phyloP scores from a whole-genome alignment of 371 early-diverging fungal species.

The Mucor plumbeus region DNA sequence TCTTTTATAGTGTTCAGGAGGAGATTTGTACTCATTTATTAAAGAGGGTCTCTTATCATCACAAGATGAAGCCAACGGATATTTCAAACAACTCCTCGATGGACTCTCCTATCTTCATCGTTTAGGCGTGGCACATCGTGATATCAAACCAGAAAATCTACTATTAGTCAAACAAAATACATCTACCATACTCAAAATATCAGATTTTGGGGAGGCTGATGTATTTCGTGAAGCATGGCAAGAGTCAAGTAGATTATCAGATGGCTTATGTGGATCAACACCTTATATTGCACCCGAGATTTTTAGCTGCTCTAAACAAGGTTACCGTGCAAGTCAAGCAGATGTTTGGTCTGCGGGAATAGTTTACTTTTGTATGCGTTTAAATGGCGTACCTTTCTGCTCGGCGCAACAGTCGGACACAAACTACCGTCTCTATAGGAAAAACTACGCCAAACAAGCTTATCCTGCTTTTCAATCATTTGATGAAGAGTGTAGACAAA shows the following conservation, averaged over 20 bases:
- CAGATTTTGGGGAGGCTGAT: constrained; percentile 97
- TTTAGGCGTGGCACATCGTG: constrained; percentile 88
- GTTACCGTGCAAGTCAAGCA: constrained; percentile 77
- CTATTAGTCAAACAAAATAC: constrained; percentile 85
- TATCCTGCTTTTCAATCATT: constrained; percentile 61
- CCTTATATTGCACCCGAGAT: constrained; percentile 95
- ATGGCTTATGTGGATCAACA: constrained; percentile 84
- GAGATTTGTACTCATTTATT: constrained; percentile 63
- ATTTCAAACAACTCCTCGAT: constrained; percentile 88
- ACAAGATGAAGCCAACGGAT: constrained; percentile 52
- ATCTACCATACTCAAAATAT: constrained; percentile 84
- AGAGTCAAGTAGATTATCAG: constrained; percentile 60
- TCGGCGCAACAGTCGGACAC: constrained; percentile 58
- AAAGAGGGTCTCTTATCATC: constrained; percentile 38
- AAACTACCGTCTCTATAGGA: constrained; percentile 69
- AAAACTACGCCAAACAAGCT: constrained; percentile 14
- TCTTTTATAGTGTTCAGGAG: constrained; percentile 58
- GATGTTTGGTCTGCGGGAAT: constrained; percentile 90
- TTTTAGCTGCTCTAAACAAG: constrained; percentile 44
- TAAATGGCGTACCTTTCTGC: constrained; percentile 69
- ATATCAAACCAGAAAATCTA: constrained; percentile 93
- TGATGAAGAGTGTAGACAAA: constrained; percentile 21
- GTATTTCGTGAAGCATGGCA: constrained; percentile 87
- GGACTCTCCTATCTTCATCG: constrained; percentile 96
- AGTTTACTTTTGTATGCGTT: constrained; percentile 81